phyloP scores from a whole-genome alignment of 371 early-diverging fungal species.

The Umbelopsis sp. region DNA sequence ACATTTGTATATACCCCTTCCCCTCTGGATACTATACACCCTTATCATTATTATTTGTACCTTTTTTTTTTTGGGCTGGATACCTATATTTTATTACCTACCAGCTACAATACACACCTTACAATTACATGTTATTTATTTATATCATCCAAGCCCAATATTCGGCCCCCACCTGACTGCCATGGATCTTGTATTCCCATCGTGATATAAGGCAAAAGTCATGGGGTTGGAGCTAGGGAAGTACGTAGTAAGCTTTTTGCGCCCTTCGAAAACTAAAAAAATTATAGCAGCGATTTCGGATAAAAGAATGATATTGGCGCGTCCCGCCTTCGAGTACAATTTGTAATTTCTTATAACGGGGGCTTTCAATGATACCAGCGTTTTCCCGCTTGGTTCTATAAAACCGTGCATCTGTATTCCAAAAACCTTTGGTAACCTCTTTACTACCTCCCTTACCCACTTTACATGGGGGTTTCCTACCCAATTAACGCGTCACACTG shows the following conservation, averaged over 20 bases:
- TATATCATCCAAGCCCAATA: not conserved
- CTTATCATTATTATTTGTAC: not conserved
- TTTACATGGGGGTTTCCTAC: not conserved
- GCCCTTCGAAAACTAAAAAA: too few species aligned
- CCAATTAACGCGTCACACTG: too few species aligned
- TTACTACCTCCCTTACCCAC: not conserved
- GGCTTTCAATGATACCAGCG: not conserved
- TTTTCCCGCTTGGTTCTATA: not conserved
- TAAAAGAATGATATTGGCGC: too few species aligned
- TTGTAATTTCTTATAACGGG: too few species aligned
- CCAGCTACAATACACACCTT: too few species aligned
- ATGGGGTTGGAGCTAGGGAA: not conserved
- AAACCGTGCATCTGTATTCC: too few species aligned
- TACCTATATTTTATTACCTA: too few species aligned
- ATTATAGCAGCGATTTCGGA: too few species aligned
- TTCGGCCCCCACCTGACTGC: not conserved
- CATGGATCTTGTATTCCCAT: slow-evolving; percentile 1
- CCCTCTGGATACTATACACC: not conserved
- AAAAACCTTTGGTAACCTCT: not conserved
- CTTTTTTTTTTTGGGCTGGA: too few species aligned
- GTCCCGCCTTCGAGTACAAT: too few species aligned
- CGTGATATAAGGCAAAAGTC: slow-evolving; percentile 4
- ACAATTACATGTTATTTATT: too few species aligned
- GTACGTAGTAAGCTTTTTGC: too few species aligned
- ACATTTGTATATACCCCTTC: slow-evolving; percentile 2